A percentile compares a stretch with the other conserved stretches of the same genome.
These are phyloP conservation scores for Skeletonema costatum DNA, from an alignment of 108 stramenopile species.

Conservation along the genomic window DNA sequence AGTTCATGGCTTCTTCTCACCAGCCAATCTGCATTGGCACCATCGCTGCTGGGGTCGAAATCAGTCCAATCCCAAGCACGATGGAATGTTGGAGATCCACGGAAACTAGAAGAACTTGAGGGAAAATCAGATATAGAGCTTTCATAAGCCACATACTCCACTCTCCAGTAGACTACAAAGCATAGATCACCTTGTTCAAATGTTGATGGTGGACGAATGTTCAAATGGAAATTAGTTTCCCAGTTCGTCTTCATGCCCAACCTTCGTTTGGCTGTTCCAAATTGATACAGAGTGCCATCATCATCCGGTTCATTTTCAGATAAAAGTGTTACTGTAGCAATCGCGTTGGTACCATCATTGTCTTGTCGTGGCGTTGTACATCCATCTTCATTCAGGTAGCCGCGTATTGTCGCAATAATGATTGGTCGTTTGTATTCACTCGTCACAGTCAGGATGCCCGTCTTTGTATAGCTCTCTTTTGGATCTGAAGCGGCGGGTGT, in stretches of 20 bases:
- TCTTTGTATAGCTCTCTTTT: neutral
- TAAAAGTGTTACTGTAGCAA: neutral
- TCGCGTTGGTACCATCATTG: neutral
- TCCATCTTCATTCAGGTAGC: neutral
- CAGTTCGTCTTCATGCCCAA: neutral
- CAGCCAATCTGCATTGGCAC: neutral
- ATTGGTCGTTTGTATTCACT: constrained; percentile 14
- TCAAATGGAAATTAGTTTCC: constrained; percentile 16
- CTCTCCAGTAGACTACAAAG: constrained; percentile 13
- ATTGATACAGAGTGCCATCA: neutral
- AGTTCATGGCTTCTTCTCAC: constrained; percentile 1
- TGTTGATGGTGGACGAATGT: constrained; percentile 3
- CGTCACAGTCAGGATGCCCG: neutral
- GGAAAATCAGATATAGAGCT: constrained; percentile 18
- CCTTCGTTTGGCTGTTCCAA: neutral
- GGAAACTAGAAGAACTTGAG: constrained; percentile 6
- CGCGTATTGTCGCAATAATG: constrained; percentile 12
- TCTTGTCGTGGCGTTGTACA: neutral
- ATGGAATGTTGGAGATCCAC: constrained; percentile 11
- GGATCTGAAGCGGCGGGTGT: neutral
- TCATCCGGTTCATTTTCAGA: neutral
- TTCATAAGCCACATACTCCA: constrained; percentile 8
- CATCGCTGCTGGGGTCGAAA: neutral
- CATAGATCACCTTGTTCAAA: constrained; percentile 4
- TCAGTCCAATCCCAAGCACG: constrained; percentile 11